These are phyloP conservation scores for Myxozyma sirexii DNA, from an alignment of 805 yeast genomes.

Conservation along the genomic window DNA sequence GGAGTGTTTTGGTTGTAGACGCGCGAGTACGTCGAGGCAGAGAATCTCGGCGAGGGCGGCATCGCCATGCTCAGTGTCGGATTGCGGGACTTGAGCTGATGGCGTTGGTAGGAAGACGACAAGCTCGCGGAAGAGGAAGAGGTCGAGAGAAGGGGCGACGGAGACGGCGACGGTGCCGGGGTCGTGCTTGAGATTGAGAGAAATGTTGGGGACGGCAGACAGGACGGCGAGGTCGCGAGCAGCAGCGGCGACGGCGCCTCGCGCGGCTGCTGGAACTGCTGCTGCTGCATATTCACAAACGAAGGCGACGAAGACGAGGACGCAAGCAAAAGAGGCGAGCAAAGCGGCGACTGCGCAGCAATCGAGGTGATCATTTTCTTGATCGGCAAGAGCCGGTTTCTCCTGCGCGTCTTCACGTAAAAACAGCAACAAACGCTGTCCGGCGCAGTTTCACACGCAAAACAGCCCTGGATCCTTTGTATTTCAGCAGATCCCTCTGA, in stretches of 20 bases:
- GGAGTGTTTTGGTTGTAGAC: background rate
- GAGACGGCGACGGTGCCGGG: constrained; percentile 7
- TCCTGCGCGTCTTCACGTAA: too few species aligned
- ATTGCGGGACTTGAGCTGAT: constrained; percentile 17
- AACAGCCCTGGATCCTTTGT: too few species aligned
- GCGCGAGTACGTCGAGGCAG: constrained; percentile 1
- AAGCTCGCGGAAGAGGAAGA: background rate
- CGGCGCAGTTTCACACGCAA: too few species aligned
- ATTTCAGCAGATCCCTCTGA: too few species aligned
- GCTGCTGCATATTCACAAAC: background rate
- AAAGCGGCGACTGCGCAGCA: constrained; percentile 16
- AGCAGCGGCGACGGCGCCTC: constrained; percentile 25
- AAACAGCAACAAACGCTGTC: too few species aligned
- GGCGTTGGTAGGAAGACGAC: constrained; percentile 11
- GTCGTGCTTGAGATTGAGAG: constrained; percentile 11
- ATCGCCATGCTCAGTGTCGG: constrained; percentile 18
- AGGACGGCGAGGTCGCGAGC: constrained; percentile 23
- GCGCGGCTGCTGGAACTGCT: constrained; percentile 3
- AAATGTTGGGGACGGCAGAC: constrained; percentile 9
- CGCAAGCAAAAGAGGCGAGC: constrained; percentile 18
- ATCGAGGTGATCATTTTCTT: constrained; percentile 7
- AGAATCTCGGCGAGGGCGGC: constrained; percentile 24
- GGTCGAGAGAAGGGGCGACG: constrained; percentile 15
- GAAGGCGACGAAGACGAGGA: constrained; percentile 7
- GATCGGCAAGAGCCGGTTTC: too few species aligned